Percentiles rank a stretch among this genome's conserved stretches.
Evolutionary conservation across 2,329 filamentous ascomycete genomes (phyloP).

Genomic region (Eutypa lata): DNA sequence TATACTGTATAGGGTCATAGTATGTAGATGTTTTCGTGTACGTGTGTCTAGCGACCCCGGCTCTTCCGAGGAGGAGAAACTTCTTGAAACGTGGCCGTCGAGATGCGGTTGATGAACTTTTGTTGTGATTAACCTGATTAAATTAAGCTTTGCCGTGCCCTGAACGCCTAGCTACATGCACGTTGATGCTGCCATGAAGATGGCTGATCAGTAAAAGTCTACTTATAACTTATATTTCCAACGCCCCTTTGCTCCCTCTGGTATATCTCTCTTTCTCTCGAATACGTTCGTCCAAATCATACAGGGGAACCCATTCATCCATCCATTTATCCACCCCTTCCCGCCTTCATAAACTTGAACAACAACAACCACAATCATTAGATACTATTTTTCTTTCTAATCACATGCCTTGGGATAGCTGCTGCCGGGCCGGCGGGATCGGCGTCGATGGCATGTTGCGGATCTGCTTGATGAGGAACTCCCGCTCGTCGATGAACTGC

Average conservation of each 20-base stretch:
- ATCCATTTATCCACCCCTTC: too few species aligned
- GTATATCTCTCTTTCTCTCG: not conserved
- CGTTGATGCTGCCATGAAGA: slow-evolving; percentile 21
- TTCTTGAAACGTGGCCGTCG: not conserved
- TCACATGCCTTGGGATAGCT: slow-evolving; percentile 24
- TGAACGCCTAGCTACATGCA: slow-evolving; percentile 32
- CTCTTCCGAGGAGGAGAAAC: not conserved
- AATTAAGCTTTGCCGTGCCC: slow-evolving; percentile 14
- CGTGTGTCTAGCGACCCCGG: too few species aligned
- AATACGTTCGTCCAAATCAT: slow-evolving; percentile 4
- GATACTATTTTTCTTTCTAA: not conserved
- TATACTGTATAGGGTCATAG: too few species aligned
- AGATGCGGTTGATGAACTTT: not conserved
- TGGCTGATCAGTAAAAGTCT: slow-evolving; percentile 15
- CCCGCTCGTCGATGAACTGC: slow-evolving; percentile 97
- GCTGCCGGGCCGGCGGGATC: slow-evolving; percentile 46
- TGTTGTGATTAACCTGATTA: not conserved
- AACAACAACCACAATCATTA: slow-evolving; percentile 1
- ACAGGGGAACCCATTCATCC: not conserved
- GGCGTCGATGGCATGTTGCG: slow-evolving; percentile 61
- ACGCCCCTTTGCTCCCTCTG: slow-evolving; percentile 1
- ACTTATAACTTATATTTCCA: slow-evolving; percentile 1
- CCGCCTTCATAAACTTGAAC: slow-evolving; percentile 1
- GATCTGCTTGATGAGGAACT: slow-evolving; percentile 95
- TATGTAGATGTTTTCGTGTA: too few species aligned